A percentile compares a stretch with the other conserved stretches of the same genome.
phyloP scores from a whole-genome alignment of 495 filamentous ascomycete species.

The Neurospora sp. region DNA sequence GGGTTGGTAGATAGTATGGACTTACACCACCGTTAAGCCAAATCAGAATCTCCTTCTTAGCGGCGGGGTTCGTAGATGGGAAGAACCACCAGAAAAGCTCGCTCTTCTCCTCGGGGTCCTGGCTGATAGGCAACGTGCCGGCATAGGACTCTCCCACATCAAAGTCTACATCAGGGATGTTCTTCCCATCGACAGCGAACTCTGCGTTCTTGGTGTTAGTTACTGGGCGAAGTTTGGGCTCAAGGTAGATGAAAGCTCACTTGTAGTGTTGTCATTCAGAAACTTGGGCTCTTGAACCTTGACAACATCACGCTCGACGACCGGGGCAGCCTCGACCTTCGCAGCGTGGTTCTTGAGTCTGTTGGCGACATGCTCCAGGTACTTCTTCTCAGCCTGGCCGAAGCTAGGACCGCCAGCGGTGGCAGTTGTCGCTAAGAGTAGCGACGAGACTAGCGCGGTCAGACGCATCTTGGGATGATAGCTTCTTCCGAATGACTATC shows the following conservation, averaged over 20 bases:
- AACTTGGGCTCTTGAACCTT: constrained; percentile 14
- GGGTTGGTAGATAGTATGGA: not conserved
- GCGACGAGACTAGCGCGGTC: constrained; percentile 14
- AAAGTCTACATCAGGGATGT: constrained; percentile 63
- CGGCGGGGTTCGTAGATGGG: constrained; percentile 45
- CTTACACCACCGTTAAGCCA: constrained; percentile 60
- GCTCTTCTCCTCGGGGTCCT: constrained; percentile 38
- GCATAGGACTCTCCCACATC: constrained; percentile 71
- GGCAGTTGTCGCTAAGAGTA: constrained; percentile 18
- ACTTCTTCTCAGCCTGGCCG: constrained; percentile 28
- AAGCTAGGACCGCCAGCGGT: constrained; percentile 21
- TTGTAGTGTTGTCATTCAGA: constrained; percentile 26
- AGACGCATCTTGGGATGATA: constrained; percentile 20
- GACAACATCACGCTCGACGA: not conserved
- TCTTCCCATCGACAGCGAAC: constrained; percentile 56
- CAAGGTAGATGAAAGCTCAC: constrained; percentile 8
- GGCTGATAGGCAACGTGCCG: constrained; percentile 56
- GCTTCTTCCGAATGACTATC: constrained; percentile 1
- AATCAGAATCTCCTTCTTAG: constrained; percentile 59
- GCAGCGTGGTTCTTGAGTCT: constrained; percentile 3
- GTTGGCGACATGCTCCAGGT: constrained; percentile 15
- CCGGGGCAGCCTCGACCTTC: not conserved
- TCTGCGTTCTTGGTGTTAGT: constrained; percentile 19
- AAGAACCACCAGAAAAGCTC: constrained; percentile 75
- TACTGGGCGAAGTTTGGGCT: not conserved